Base-by-base conservation (phyloP, 768 basidiomycete species). In the Tulasnella sp. region DNA sequence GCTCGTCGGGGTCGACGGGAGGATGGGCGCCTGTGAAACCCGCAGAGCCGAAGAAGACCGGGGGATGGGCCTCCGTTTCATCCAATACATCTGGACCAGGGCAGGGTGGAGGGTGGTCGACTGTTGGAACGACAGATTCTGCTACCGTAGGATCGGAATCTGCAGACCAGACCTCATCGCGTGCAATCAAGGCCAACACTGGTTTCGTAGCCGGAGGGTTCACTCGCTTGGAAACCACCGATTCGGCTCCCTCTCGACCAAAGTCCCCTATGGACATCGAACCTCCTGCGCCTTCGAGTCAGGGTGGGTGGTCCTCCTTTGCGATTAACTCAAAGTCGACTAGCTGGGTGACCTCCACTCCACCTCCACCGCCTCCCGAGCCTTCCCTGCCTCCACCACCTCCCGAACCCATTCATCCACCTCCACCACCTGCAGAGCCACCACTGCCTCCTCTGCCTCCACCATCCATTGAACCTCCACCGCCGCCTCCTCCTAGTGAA, bases 191-290 rank as follows among this genome's bases (percentile, higher is more conserved):
- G 75, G 64, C 34, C 72, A 74, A 84, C 32, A 84, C 87, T 19
- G 75, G 81, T 11, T 90, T 89, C 78, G 83, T 87, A 62, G 82
- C 85, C 12, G 88, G 83, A 63, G 89, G 90, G 19, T 90, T 88
- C 86, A 86, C 89, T 9, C 86, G 86, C 40, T 81, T 91, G 32
- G 90, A 89, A 73, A 83, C 84, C 2, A 81, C 83, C 26, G 83
- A 77, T 77, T 3, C 67, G 75, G 17, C 77, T 78, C 68, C 77
- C 78, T 11, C 52, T n/a, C 52, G 52, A 29, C n/a, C 52, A 29
- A 5, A 67, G 9, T 39, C 37, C n/a, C 66, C 39, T 4, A 67
- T 67, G 66, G 69, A 69, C 41, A 32, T 69, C n/a, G 42, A 44
- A 22, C 75, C 77, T 5, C 44, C 29, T 66, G 68, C 35, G 14